Evolutionary conservation across 2,329 filamentous ascomycete genomes (phyloP), one percentile per base, ranked within the genome.

Genomic region (Fusarium chuoi): DNA sequence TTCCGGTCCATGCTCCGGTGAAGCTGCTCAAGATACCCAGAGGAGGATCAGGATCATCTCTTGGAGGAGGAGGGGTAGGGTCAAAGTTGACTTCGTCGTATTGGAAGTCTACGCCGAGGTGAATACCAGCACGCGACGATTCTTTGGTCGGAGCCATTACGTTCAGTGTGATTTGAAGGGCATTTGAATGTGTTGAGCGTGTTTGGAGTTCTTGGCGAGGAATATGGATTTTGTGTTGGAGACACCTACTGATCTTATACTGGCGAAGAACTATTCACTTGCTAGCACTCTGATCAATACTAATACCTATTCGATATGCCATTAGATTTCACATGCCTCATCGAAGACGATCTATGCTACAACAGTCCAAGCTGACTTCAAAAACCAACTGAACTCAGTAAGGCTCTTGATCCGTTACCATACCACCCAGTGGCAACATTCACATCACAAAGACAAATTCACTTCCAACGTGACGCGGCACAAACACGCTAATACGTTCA

Each of bases 71-170:
- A 36, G 36, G 28, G 11, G 20, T 15, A 49, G 60, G 42, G 3
- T 55, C 48, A 6, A 66, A 65, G 22, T 65, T 55, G n/a, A 66
- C 60, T 57, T 66, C 63, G 15, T 41, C 60, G 24, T 49, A 64
- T 13, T 56, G 42, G 28, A 64, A 66, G 13, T 14, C 60, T 20
- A 18, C 38, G 20, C 30, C 36, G 8, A 66, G 49, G 4, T 66
- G 63, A 24, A 66, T 64, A 18, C 60, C 63, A 15, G 63, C 48
- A 17, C 41, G 63, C 3, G 36, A 48, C 5, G 60, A 38, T 35
- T 64, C 24, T 6, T 33, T 52, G 13, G 24, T 20, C 2, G 48
- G 28, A 5, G 24, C 22, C 63, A 66, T 66, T 30, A 10, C 3
- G n/a, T 33, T 24, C 18, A 26, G 9, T 55, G 13, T 17, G 7